Conservation (phyloP, 2,329 filamentous ascomycete genomes). For the Fusarium continuum region DNA sequence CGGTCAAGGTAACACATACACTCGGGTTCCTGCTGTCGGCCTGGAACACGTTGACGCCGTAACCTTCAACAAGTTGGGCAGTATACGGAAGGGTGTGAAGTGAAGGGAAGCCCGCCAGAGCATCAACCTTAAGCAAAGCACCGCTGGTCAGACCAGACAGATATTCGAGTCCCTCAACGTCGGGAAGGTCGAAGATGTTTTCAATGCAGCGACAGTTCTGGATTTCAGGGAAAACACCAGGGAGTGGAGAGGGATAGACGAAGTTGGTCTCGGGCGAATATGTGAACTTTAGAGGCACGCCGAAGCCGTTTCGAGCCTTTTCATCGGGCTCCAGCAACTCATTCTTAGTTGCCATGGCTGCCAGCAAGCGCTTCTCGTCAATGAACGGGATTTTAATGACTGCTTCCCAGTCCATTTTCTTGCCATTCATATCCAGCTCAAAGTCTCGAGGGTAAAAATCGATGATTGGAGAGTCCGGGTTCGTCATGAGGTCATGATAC, state of each 20-base stretch:
- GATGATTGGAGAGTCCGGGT: conserved; percentile 87
- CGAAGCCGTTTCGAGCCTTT: conserved; percentile 86
- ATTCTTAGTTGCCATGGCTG: conserved; percentile 88
- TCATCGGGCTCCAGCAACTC: conserved; percentile 80
- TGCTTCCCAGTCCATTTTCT: conserved; percentile 99
- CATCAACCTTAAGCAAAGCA: conserved; percentile 80
- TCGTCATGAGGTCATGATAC: conserved; percentile 94
- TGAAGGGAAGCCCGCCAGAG: conserved; percentile 94
- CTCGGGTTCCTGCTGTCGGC: conserved; percentile 96
- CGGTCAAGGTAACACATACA: conserved; percentile 86
- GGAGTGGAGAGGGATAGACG: conserved; percentile 85
- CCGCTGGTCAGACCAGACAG: conserved; percentile 85
- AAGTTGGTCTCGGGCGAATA: conserved; percentile 82
- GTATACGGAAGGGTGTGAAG: conserved; percentile 86
- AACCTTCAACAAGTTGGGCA: conserved; percentile 74
- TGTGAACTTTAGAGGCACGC: conserved; percentile 91
- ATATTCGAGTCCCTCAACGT: conserved; percentile 87
- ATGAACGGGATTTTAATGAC: conserved; percentile 99
- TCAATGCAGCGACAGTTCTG: conserved; percentile 88
- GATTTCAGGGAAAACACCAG: conserved; percentile 90
- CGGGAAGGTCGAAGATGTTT: conserved; percentile 95
- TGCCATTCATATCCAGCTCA: conserved; percentile 98
- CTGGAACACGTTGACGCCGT: conserved; percentile 94
- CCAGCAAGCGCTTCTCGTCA: conserved; percentile 84
- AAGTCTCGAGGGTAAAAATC: conserved; percentile 99